Evolutionary conservation across 768 basidiomycete species (phyloP).

Genomic region (Neoboletus magnificus): DNA sequence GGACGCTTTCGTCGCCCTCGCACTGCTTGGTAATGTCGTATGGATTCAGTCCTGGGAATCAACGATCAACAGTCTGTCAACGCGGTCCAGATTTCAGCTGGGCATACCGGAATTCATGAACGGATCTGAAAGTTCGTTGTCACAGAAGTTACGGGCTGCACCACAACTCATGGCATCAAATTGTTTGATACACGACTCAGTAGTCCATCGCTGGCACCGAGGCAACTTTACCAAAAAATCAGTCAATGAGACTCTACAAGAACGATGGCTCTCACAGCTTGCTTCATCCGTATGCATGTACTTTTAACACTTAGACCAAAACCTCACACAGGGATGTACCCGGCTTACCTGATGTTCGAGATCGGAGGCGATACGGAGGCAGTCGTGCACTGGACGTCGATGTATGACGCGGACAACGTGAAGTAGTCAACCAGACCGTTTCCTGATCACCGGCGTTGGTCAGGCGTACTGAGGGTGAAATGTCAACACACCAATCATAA

Average conservation of each 20-base stretch:
- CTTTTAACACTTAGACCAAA: neutral
- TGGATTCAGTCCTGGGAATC: conserved; percentile 42
- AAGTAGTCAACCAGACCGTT: conserved; percentile 40
- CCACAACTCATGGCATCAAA: conserved; percentile 66
- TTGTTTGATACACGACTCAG: conserved; percentile 54
- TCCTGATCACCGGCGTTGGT: conserved; percentile 18
- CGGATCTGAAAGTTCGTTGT: conserved; percentile 32
- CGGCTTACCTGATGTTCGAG: conserved; percentile 5
- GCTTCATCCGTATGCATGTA: conserved; percentile 39
- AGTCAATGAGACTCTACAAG: neutral
- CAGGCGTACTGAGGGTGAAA: neutral
- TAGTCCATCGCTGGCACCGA: conserved; percentile 57
- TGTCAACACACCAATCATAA: conserved; percentile 40
- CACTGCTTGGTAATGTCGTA: conserved; percentile 67
- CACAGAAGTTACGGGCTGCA: conserved; percentile 65
- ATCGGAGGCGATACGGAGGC: conserved; percentile 40
- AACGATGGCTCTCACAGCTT: conserved; percentile 26
- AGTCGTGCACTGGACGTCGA: conserved; percentile 51
- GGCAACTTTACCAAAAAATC: conserved; percentile 47
- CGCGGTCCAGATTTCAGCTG: neutral
- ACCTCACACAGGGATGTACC: neutral
- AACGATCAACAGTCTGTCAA: neutral
- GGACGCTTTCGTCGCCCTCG: conserved; percentile 43
- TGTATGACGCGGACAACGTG: conserved; percentile 38
- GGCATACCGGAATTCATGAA: conserved; percentile 22